Percentiles rank a stretch among this genome's conserved stretches.
Evolutionary conservation across 305 asterid genomes (phyloP).

Genomic region (Fraxinus sp.): DNA sequence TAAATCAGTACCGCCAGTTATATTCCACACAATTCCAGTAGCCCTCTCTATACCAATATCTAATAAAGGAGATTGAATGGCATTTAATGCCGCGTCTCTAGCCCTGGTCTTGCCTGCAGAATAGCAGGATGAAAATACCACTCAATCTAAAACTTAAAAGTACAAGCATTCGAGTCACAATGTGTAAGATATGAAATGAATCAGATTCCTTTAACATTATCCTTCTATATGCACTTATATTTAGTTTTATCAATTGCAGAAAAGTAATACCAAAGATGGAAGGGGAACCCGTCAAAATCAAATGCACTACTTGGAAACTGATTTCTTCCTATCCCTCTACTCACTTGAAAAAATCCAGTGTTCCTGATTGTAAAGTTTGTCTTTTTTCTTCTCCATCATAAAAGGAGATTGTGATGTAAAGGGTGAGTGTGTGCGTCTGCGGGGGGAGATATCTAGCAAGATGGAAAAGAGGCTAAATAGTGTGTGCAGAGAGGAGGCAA

Average conservation of each 20-base stretch:
- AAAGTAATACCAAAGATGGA: background rate
- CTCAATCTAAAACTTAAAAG: constrained; percentile 13
- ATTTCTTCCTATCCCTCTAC: background rate
- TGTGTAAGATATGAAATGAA: background rate
- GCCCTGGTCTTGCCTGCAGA: constrained; percentile 90
- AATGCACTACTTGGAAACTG: background rate
- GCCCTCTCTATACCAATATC: constrained; percentile 98
- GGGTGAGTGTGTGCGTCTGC: background rate
- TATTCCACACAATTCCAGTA: constrained; percentile 98
- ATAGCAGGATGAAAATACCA: constrained; percentile 15
- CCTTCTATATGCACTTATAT: background rate
- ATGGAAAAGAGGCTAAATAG: background rate
- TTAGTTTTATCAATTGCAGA: background rate
- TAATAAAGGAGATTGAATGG: constrained; percentile 88
- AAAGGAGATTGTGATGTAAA: background rate
- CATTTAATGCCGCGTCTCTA: constrained; percentile 94
- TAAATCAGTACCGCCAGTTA: constrained; percentile 91
- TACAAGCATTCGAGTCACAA: background rate
- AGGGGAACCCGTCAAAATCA: background rate
- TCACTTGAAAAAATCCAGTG: background rate
- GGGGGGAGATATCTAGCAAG: background rate
- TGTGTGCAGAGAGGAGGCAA: background rate
- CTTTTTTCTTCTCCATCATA: background rate
- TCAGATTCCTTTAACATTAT: background rate
- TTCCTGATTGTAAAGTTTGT: background rate